Evolutionary conservation across 139 green algal genomes (phyloP).

Genomic region (Micromonas commoda): DNA sequence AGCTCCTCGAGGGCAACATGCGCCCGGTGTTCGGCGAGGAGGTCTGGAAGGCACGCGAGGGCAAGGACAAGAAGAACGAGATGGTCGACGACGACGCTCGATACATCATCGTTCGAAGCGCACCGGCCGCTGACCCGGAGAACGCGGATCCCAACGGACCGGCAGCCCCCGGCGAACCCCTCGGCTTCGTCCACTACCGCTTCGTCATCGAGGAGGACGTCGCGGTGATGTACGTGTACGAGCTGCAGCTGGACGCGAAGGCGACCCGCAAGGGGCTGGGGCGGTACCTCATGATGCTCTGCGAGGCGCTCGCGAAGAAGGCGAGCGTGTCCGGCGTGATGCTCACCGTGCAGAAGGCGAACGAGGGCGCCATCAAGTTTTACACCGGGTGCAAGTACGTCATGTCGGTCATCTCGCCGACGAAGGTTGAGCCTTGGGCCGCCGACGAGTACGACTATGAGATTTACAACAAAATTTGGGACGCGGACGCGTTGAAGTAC

Average conservation of each 20-base stretch:
- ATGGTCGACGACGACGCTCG: not conserved
- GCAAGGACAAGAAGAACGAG: conserved; percentile 1
- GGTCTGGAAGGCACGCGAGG: not conserved
- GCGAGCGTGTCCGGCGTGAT: conserved; percentile 37
- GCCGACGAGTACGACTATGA: not conserved
- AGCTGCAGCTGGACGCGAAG: conserved; percentile 36
- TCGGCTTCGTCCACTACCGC: conserved; percentile 47
- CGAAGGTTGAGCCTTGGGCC: not conserved
- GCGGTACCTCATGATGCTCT: conserved; percentile 44
- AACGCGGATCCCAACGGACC: not conserved
- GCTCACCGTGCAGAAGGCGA: conserved; percentile 48
- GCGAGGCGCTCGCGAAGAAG: conserved; percentile 41
- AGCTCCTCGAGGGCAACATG: conserved; percentile 10
- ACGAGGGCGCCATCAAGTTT: conserved; percentile 33
- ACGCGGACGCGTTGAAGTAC: too few relatives aligned
- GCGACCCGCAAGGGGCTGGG: conserved; percentile 43
- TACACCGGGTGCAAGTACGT: conserved; percentile 25
- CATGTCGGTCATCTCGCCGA: not conserved
- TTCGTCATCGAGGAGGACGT: conserved; percentile 43
- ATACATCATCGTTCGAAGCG: not conserved
- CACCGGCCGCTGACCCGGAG: not conserved
- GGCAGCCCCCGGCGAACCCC: not conserved
- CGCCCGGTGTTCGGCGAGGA: not conserved
- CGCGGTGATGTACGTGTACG: conserved; percentile 49
- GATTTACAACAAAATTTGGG: too few relatives aligned